phyloP scores from a whole-genome alignment of 441 rosid species.

The Capsella rubella region DNA sequence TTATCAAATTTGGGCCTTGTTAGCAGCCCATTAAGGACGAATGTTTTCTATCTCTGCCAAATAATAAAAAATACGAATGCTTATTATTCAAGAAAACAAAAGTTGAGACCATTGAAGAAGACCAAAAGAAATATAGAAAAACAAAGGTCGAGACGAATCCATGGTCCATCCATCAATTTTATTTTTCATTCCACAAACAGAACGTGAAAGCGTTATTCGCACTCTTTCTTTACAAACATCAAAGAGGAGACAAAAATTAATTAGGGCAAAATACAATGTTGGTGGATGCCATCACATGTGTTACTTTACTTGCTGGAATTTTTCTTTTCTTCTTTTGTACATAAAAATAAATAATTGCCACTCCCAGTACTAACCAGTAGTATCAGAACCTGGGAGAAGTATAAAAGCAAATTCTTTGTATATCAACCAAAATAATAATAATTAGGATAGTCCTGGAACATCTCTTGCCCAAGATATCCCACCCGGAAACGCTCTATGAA shows the following conservation, averaged over 20 bases:
- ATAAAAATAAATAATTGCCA: conserved; percentile 16
- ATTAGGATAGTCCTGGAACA: conserved; percentile 36
- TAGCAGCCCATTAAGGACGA: conserved; percentile 1
- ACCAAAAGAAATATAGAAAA: no score
- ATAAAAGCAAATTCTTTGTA: conserved; percentile 17
- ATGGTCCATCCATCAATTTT: no score
- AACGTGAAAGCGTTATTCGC: background rate
- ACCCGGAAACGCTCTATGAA: conserved; percentile 70
- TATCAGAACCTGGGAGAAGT: conserved; percentile 28
- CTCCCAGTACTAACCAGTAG: conserved; percentile 22
- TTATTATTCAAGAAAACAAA: background rate
- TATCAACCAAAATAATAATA: conserved; percentile 1
- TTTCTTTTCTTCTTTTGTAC: background rate
- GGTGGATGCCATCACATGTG: conserved; percentile 13
- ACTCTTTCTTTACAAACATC: conserved; percentile 33
- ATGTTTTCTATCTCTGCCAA: background rate
- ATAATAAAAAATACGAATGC: background rate
- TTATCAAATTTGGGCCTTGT: background rate
- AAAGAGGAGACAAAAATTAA: background rate
- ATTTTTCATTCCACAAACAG: background rate
- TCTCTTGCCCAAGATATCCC: conserved; percentile 67
- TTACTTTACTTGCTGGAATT: conserved; percentile 18
- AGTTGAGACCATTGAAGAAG: no score
- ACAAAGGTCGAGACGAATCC: no score
- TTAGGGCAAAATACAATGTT: conserved; percentile 4